Base-by-base conservation (phyloP, 2,329 filamentous ascomycete species). In the Fusarium nanum region DNA sequence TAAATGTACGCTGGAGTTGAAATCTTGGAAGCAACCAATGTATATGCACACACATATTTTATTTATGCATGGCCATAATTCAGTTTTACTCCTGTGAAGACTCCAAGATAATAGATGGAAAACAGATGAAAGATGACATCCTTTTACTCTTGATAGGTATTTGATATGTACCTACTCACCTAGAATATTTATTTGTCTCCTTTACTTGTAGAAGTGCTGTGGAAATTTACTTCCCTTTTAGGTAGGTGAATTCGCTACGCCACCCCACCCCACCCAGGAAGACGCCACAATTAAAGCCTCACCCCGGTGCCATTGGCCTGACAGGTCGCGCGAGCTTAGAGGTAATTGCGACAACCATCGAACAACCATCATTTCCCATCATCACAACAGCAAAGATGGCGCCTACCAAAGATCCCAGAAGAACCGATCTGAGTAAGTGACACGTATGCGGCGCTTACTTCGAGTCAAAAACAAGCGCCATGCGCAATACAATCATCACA, bases 331-430 rank as follows among this genome's bases (percentile, higher is more conserved):
- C 70, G 60, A 60, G 50, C 67, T 58, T 54, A 55, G 47, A 55
- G 61, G 63, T 61, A 70, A 73, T 70, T 69, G 70, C 70, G 64
- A 75, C 68, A 64, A 55, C 59, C 64, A 45, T 58, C 44, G 30
- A 63, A 62, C 46, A 60, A 60, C 54, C 53, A 56, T 57, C 68
- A 40, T 28, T 50, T 41, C 62, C 62, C 50, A 42, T 60, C 66
- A 64, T 65, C 20, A 57, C 41, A 54, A 27, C 34, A 68, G 63
- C 55, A 59, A 60, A 61, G 23, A 84, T 84, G 83, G 78, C 82
- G 50, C 79, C 79, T 58, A 78, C 69, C 68, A 83, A 83, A 74
- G 83, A 85, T 56, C 79, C 82, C 76, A 80, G 83, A 70, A 76
- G 82, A 71, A 64, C 80, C 28, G 83, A 85, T 70, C 76, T 85